Conservation (phyloP, 2,329 filamentous ascomycete genomes). For the Drechslerella dactyloides region DNA sequence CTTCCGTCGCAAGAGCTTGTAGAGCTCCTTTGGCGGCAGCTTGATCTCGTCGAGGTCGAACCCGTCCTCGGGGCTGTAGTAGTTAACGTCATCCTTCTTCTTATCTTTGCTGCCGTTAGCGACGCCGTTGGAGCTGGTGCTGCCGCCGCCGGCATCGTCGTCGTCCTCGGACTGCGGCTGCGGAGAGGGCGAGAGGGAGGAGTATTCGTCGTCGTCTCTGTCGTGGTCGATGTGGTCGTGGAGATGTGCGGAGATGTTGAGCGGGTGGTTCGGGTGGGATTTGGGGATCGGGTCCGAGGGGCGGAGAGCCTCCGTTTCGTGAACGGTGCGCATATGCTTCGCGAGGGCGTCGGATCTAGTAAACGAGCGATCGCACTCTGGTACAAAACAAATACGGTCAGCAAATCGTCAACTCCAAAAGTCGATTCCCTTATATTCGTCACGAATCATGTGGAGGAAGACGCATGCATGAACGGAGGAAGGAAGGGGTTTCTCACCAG, state of each 20-base stretch:
- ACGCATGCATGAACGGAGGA: not conserved
- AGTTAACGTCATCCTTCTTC: slow-evolving; percentile 43
- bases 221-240: slow-evolving; percentile 53
- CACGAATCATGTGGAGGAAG: too few relatives aligned
- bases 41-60: slow-evolving; percentile 53
- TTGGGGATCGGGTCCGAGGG: slow-evolving; percentile 77
- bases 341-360: slow-evolving; percentile 93
- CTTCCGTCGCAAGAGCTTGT: slow-evolving; percentile 68
- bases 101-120: slow-evolving; percentile 45
- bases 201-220: slow-evolving; percentile 51
- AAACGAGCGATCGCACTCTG: slow-evolving; percentile 96
- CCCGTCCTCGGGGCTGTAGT: slow-evolving; percentile 53
- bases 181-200: slow-evolving; percentile 32
- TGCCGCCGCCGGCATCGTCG: not conserved
- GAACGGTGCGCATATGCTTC: slow-evolving; percentile 98
- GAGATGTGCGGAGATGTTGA: slow-evolving; percentile 58
- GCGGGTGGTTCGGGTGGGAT: slow-evolving; percentile 62
- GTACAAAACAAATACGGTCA: slow-evolving; percentile 7
- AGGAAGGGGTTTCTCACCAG: slow-evolving; percentile 74
- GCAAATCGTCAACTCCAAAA: not conserved
- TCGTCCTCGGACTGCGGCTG: slow-evolving; percentile 34
- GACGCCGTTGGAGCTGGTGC: slow-evolving; percentile 23
- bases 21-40: slow-evolving; percentile 69
- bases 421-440: too few relatives aligned
- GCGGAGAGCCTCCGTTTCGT: slow-evolving; percentile 93